A percentile compares a stretch with the other conserved stretches of the same genome.
Conservation (phyloP, 2,329 filamentous ascomycete species). For the Whalleya microplaca region DNA sequence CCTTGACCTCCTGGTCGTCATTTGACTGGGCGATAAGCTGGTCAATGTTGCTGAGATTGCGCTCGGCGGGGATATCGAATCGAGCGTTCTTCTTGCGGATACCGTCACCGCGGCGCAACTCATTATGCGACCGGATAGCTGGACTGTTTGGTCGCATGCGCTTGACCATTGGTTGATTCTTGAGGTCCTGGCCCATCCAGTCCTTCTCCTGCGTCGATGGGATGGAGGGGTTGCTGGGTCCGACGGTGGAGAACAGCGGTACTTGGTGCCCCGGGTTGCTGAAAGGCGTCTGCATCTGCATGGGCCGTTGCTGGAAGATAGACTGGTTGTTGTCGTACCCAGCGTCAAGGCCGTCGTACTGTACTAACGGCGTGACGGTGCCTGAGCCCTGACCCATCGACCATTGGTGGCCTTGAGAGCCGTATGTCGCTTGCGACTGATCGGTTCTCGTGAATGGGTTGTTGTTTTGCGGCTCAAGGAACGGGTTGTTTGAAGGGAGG, state of each 20-base stretch:
- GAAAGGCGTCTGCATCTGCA: conserved; percentile 60
- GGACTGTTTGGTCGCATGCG: conserved; percentile 70
- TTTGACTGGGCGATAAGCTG: conserved; percentile 85
- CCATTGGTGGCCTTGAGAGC: conserved; percentile 57
- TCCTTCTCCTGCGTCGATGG: conserved; percentile 63
- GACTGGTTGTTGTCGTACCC: conserved; percentile 58
- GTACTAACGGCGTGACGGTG: conserved; percentile 71
- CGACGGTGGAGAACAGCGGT: conserved; percentile 58
- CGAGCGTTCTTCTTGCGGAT: conserved; percentile 99
- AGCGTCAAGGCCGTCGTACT: conserved; percentile 65
- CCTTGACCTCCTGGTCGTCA: conserved; percentile 93
- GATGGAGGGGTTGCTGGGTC: conserved; percentile 52
- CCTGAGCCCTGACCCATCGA: conserved; percentile 67
- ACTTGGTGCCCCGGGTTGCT: conserved; percentile 53
- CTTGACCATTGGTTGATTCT: conserved; percentile 57
- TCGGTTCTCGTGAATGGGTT: conserved; percentile 71
- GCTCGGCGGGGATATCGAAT: conserved; percentile 94
- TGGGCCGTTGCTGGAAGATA: conserved; percentile 56
- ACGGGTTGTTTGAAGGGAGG: conserved; percentile 65
- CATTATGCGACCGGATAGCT: conserved; percentile 73
- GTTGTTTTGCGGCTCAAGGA: conserved; percentile 61
- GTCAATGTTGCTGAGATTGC: conserved; percentile 94
- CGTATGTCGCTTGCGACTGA: conserved; percentile 50
- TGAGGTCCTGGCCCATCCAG: conserved; percentile 55
- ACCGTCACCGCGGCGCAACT: conserved; percentile 78